Base-by-base conservation (phyloP, 139 green algal species). In the Asterochloris sp. region DNA sequence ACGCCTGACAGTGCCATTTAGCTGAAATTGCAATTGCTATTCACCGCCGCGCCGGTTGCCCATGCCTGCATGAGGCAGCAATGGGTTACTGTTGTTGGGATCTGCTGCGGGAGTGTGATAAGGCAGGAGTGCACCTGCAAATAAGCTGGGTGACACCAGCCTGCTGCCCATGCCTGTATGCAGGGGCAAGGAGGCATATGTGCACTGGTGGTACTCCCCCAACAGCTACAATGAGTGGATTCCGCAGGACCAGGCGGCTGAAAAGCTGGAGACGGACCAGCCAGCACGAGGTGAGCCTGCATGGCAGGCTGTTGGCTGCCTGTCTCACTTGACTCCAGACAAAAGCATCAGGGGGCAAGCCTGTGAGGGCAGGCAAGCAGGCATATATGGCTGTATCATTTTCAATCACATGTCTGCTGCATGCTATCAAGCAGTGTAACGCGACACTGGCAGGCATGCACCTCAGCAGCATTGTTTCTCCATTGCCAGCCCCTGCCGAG, bases 171-270 rank as follows among this genome's bases (percentile, higher is more conserved):
- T 38, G 38, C 17, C 26, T 17, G 11, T 73, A 54, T 71, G 47
- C 85, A 92, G 88, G 78, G 86, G 85, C 12, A 54, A 81, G 63
- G 81, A 86, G 47, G 89, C 88, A 11, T 83, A 84, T 2, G 91
- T 98, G 47, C 94, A 97, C 85, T 96, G 90, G 87, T 95, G 91
- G 90, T 96, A 97, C 87, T 79, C 89, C 63, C 94, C 94, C 11
- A 92, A 97, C 83, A 92, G 84, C 62, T 97, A 97, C 79, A 91
- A 98, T 69, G 91, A 95, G 84, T 95, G 87, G 87, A 84, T 98
- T 21, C 86, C 91, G 11, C 71, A 64, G 6, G 84, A 77, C 16
- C 23, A 84, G 6, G 92, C 89, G 28, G 89, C 90, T 6, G 85
- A 90, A n/a, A 68, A 86, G 13, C 26, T 91, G 66, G 88, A 92